A percentile compares a stretch with the other conserved stretches of the same genome.
These are phyloP conservation scores for Paraphoma sp. DNA, from an alignment of 2,329 filamentous ascomycete genomes.

Conservation along the genomic window DNA sequence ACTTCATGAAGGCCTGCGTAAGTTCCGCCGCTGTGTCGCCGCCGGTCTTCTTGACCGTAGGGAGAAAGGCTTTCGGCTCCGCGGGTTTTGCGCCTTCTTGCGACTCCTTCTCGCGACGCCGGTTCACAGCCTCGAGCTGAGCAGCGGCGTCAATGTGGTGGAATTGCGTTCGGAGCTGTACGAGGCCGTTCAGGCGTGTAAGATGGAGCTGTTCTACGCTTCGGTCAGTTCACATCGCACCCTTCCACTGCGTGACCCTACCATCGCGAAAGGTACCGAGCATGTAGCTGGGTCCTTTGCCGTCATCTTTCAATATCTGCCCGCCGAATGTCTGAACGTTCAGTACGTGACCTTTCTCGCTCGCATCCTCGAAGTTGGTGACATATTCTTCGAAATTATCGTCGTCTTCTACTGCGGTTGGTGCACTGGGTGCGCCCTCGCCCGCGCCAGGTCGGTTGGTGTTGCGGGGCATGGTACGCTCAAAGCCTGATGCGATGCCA, in stretches of 20 bases:
- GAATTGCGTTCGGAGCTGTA: constrained; percentile 89
- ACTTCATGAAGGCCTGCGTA: constrained; percentile 77
- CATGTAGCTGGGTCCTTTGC: constrained; percentile 81
- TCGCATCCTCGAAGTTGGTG: constrained; percentile 64
- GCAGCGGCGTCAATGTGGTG: constrained; percentile 88
- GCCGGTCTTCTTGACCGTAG: constrained; percentile 80
- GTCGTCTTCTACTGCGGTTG: constrained; percentile 61
- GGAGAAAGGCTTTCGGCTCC: constrained; percentile 79
- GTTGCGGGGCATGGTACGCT: constrained; percentile 40
- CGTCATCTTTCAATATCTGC: constrained; percentile 72
- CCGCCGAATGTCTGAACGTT: constrained; percentile 85
- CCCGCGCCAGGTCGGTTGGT: constrained; percentile 34
- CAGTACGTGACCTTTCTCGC: constrained; percentile 74
- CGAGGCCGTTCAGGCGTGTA: constrained; percentile 80
- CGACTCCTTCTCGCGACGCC: constrained; percentile 54
- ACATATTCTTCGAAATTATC: constrained; percentile 68
- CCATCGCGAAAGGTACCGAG: constrained; percentile 87
- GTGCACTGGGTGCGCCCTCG: constrained; percentile 25
- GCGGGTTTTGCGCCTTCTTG: constrained; percentile 51
- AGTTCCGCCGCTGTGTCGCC: constrained; percentile 71
- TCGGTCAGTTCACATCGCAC: neutral
- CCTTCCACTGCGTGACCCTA: constrained; percentile 50
- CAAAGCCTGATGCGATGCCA: constrained; percentile 56
- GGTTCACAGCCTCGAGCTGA: constrained; percentile 68
- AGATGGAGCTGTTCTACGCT: constrained; percentile 79